These are phyloP conservation scores for Fusarium citri DNA, from an alignment of 2,329 filamentous ascomycete genomes.

Conservation along the genomic window DNA sequence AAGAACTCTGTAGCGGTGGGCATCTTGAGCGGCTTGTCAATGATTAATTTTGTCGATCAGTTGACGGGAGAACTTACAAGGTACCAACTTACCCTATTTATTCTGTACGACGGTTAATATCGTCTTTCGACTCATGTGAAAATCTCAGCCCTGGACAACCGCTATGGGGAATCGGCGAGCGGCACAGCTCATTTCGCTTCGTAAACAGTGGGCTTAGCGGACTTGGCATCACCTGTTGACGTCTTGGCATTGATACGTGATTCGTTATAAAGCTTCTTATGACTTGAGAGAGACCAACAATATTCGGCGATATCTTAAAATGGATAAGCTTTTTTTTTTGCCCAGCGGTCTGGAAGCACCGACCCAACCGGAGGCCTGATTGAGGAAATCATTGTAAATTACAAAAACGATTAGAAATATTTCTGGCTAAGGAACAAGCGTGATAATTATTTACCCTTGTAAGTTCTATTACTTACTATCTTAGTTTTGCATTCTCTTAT, in stretches of 20 bases:
- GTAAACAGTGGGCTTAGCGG: neutral
- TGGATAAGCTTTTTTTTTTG: neutral
- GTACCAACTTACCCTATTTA: neutral
- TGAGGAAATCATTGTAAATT: too few species aligned
- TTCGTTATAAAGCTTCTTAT: neutral
- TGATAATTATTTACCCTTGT: too few species aligned
- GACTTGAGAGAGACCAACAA: neutral
- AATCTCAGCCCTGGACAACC: neutral
- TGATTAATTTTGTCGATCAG: fast-evolving
- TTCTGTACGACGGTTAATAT: too few species aligned
- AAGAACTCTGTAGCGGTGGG: conserved; percentile 9
- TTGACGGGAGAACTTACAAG: neutral
- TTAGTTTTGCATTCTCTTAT: too few species aligned
- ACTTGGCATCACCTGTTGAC: neutral
- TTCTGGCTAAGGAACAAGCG: too few species aligned
- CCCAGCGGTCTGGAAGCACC: too few species aligned
- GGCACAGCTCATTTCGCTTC: neutral
- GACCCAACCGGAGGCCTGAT: too few species aligned
- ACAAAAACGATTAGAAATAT: too few species aligned
- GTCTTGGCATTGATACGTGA: neutral
- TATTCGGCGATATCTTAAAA: neutral
- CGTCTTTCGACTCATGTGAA: too few species aligned
- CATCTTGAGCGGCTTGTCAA: neutral
- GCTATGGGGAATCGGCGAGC: neutral
- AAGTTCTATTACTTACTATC: too few species aligned